phyloP scores from a whole-genome alignment of 345 rosid genomes.

The Bretschneidera sinensis region DNA sequence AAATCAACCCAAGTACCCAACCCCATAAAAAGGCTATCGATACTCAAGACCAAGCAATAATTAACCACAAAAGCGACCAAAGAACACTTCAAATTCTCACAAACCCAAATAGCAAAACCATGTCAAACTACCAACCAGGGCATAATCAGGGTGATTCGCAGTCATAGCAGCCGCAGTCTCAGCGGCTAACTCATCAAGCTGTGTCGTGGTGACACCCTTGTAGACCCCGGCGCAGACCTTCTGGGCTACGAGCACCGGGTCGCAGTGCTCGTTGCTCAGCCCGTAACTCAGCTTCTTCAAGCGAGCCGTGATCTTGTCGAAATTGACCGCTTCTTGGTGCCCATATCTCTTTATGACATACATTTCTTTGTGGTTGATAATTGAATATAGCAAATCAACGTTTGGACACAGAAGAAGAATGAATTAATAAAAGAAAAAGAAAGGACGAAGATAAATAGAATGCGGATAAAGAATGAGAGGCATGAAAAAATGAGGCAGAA shows the following conservation, averaged over 20 bases:
- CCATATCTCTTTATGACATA: slow-evolving; percentile 66
- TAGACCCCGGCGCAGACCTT: slow-evolving; percentile 63
- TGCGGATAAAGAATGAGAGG: too few relatives aligned
- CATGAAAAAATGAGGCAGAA: too few relatives aligned
- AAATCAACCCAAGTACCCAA: too few relatives aligned
- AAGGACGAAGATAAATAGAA: too few relatives aligned
- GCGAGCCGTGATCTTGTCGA: slow-evolving; percentile 62
- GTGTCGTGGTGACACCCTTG: slow-evolving; percentile 62
- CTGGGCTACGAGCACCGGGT: slow-evolving; percentile 57
- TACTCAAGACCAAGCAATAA: slow-evolving; percentile 12
- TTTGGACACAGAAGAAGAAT: too few relatives aligned
- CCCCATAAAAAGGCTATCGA: too few relatives aligned
- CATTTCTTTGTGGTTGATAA: too few relatives aligned
- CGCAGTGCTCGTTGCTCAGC: slow-evolving; percentile 59
- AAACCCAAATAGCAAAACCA: not conserved
- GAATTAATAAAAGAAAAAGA: too few relatives aligned
- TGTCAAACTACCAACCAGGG: slow-evolving; percentile 12
- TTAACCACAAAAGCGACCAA: not conserved
- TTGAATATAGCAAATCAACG: too few relatives aligned
- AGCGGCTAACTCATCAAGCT: slow-evolving; percentile 64
- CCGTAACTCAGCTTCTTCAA: slow-evolving; percentile 68
- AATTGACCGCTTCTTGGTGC: slow-evolving; percentile 51
- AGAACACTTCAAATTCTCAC: not conserved
- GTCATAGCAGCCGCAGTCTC: slow-evolving; percentile 71
- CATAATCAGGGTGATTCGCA: slow-evolving; percentile 60